A percentile compares a stretch with the other conserved stretches of the same genome.
Conservation (phyloP, 352 stramenopile genomes). For the Globisporangium okanoganense region DNA sequence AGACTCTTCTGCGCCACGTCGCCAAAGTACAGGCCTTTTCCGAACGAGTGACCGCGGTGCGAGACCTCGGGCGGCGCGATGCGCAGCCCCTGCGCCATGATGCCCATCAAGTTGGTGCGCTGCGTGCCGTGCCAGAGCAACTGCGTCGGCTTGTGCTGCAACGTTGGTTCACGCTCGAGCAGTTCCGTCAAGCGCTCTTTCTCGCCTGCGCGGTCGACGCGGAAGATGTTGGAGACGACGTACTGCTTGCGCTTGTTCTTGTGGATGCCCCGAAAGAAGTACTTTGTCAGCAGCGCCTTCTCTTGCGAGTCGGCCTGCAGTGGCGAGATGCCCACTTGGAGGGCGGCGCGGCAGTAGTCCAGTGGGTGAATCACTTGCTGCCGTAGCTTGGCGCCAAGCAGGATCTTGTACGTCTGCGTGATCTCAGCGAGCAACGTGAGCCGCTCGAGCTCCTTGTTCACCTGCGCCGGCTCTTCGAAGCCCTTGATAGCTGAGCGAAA, state of each 20-base stretch:
- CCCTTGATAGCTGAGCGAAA: conserved; percentile 45
- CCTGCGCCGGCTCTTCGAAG: conserved; percentile 45
- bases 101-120: conserved; percentile 76
- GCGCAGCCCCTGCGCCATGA: conserved; percentile 73
- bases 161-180: conserved; percentile 16
- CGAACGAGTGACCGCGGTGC: conserved; percentile 71
- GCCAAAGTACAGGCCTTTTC: conserved; percentile 86
- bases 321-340: conserved; percentile 52
- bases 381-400: conserved; percentile 46
- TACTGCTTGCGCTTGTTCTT: conserved; percentile 25
- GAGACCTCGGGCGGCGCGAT: conserved; percentile 79
- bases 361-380: conserved; percentile 40
- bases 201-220: conserved; percentile 52
- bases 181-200: conserved; percentile 41
- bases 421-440: conserved; percentile 58
- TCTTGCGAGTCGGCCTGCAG: conserved; percentile 29
- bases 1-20: conserved; percentile 66
- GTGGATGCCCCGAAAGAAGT: conserved; percentile 52
- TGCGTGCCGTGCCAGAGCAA: conserved; percentile 83
- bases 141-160: conserved; percentile 35
- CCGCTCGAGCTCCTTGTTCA: conserved; percentile 66
- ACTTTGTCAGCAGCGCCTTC: conserved; percentile 41
- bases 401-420: conserved; percentile 69
- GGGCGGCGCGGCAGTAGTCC: conserved; percentile 66
- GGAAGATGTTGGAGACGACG: conserved; percentile 60